Percentiles rank a stretch among this genome's conserved stretches.
These are phyloP conservation scores for Ustilago hordei DNA, from an alignment of 1,284 basidiomycete species.

Conservation along the genomic window DNA sequence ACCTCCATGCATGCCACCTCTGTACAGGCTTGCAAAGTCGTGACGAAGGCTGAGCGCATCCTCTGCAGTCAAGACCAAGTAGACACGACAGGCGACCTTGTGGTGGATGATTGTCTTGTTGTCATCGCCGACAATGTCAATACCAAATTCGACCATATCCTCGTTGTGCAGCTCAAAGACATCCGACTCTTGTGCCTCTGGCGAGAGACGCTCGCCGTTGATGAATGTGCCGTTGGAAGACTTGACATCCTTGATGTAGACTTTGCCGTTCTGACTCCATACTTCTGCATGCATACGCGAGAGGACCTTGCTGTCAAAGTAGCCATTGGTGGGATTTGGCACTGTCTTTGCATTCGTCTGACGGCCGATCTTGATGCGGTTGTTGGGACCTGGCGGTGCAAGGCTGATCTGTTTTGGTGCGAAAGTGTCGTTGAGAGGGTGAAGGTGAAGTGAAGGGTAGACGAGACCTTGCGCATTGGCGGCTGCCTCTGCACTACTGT, in stretches of 20 bases:
- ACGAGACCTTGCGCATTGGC: constrained; percentile 54
- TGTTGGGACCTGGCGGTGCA: constrained; percentile 72
- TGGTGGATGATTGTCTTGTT: constrained; percentile 98
- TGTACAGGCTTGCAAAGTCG: constrained; percentile 67
- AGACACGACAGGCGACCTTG: constrained; percentile 93
- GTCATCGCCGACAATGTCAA: constrained; percentile 98
- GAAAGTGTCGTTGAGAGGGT: constrained; percentile 96
- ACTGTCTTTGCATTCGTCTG: constrained; percentile 97
- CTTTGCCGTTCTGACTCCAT: constrained; percentile 86
- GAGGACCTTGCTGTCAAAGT: constrained; percentile 96
- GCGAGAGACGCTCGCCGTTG: constrained; percentile 90
- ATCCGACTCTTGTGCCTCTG: constrained; percentile 90
- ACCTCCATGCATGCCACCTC: constrained; percentile 64
- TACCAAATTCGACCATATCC: constrained; percentile 96
- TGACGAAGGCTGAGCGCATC: constrained; percentile 74
- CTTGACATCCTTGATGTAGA: constrained; percentile 98
- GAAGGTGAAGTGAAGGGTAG: constrained; percentile 73
- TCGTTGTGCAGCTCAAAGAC: constrained; percentile 94
- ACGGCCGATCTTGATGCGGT: constrained; percentile 89
- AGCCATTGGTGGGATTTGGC: constrained; percentile 93
- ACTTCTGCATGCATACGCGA: constrained; percentile 97
- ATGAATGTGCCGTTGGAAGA: constrained; percentile 99
- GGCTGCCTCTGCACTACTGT: constrained; percentile 39
- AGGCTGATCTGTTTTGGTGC: constrained; percentile 94
- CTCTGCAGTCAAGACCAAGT: constrained; percentile 86